Percentiles rank a stretch among this genome's conserved stretches.
phyloP scores from a whole-genome alignment of 768 basidiomycete species.

The Lentinula sp. region DNA sequence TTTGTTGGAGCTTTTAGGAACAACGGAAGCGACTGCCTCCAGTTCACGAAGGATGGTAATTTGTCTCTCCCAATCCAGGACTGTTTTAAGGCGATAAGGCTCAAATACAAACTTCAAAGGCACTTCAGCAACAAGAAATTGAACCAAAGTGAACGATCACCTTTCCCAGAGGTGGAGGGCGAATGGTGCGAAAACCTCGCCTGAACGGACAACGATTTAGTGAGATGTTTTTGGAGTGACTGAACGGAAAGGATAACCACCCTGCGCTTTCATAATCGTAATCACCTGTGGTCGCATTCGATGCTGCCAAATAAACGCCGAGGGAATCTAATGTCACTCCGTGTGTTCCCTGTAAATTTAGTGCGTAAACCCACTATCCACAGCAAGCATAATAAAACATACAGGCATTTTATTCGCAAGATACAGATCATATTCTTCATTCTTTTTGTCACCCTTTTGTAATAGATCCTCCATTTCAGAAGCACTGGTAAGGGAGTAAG shows the following conservation, averaged over 20 bases:
- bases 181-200: neutral
- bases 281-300: neutral
- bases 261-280: neutral
- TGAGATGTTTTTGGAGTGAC: neutral
- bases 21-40: neutral
- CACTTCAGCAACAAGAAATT: neutral
- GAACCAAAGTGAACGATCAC: neutral
- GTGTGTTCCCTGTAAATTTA: neutral
- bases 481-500: neutral
- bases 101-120: conserved; percentile 6
- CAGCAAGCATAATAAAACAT: neutral
- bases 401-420: neutral
- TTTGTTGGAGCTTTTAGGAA: neutral
- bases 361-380: neutral
- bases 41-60: conserved; percentile 1
- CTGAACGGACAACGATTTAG: neutral
- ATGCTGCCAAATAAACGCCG: neutral
- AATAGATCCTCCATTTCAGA: neutral
- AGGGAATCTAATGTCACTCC: neutral
- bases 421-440: neutral
- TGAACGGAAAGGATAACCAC: neutral
- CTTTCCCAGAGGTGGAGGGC: neutral
- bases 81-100: neutral
- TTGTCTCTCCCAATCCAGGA: conserved; percentile 7
- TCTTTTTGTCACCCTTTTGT: neutral